A percentile compares a stretch with the other conserved stretches of the same genome.
Evolutionary conservation across 495 filamentous ascomycete species (phyloP).

Genomic region (Penicillium cosmopolitanum): DNA sequence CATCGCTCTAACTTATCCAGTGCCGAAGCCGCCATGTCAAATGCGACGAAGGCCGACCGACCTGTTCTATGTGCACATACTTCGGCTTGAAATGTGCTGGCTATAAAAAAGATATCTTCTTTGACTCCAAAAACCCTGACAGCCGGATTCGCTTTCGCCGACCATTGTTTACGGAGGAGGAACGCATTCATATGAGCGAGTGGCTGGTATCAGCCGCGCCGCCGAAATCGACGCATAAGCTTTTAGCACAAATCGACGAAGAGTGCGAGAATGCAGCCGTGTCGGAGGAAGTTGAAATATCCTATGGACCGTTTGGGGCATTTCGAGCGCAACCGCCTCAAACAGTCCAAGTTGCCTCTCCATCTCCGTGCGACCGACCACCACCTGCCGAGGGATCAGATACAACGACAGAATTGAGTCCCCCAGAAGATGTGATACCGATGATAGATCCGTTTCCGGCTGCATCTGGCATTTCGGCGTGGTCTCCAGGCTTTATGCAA

Average conservation of each 20-base stretch:
- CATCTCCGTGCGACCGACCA: not conserved
- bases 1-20: constrained; percentile 8
- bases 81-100: constrained; percentile 18
- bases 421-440: constrained; percentile 7
- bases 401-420: constrained; percentile 5
- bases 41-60: constrained; percentile 33
- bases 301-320: constrained; percentile 22
- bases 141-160: constrained; percentile 29
- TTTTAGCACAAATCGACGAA: constrained; percentile 23
- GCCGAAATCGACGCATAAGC: constrained; percentile 13
- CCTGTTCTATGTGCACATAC: constrained; percentile 28
- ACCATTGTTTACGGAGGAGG: constrained; percentile 28
- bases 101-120: constrained; percentile 33
- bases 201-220: constrained; percentile 24
- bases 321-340: constrained; percentile 15
- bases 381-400: constrained; percentile 3
- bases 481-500: constrained; percentile 21
- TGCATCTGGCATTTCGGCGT: not conserved
- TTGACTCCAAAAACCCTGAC: constrained; percentile 22
- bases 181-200: constrained; percentile 29
- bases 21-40: constrained; percentile 33
- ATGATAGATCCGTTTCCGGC: not conserved
- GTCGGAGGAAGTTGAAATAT: constrained; percentile 9
- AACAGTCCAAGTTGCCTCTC: not conserved
- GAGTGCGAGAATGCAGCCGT: constrained; percentile 9